Base-by-base conservation (phyloP, 192 early-diverging fungal species). In the Pilobolus umbonatus region DNA sequence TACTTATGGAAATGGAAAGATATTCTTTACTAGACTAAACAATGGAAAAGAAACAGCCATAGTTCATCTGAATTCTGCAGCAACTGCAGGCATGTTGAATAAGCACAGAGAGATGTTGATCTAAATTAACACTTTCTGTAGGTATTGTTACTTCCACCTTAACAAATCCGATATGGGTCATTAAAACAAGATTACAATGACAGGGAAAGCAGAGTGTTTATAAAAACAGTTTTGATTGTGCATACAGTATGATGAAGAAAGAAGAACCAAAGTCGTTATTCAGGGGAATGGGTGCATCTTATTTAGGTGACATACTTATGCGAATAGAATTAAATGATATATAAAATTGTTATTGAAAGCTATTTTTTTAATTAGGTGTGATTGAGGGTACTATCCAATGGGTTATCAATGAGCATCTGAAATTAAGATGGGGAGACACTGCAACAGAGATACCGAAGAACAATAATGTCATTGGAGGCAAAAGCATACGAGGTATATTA, bases 151-250 rank as follows among this genome's bases (percentile, higher is more conserved):
- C 86, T 4, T 87, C 91, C 0, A 80, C 83, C 2, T 72, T 73
- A 10, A 95, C 94, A 2, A 96, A 92, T 57, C 96, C 96, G 0
- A 96, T 98, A 10, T 98, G 96, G 96, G 79, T 98, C 43, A 83
- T 97, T 44, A 98, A 97, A 65, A 98, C 94, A 0, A 70, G 96
- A 47, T 89, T 98, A 81, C 95, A 98, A 69, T 70, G 96, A 53
- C 87, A 90, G 64, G 57, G 68, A 5, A 68, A 62, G n/a, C 62
- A 65, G 36, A 40, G 39, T 36, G 2, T 36, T 30, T 95, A 96
- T 73, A 75, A 74, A 24, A 92, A 84, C 75, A 92, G 88, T 45
- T 58, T 91, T 24, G 80, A 92, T 34, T 96, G 92, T 60, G 39
- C 86, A 5, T 56, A 68, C 15, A 58, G 67, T 25, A 85, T 98